Conservation (phyloP, 768 basidiomycete genomes). For the Rickenella mellea region DNA sequence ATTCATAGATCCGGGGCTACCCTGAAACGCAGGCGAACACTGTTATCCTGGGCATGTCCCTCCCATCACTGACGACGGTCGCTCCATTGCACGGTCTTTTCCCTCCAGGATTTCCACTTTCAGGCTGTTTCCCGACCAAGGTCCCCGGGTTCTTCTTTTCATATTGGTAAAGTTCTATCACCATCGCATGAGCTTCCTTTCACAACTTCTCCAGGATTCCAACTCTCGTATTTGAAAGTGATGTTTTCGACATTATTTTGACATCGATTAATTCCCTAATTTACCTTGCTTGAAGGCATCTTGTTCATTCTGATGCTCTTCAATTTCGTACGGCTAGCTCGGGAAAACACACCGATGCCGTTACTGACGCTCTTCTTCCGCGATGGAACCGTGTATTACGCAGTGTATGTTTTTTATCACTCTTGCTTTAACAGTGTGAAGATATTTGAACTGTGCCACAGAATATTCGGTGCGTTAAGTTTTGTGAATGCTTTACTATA, state of each 20-base stretch:
- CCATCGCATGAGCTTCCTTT: too few species aligned
- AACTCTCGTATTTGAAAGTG: background rate
- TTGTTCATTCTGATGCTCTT: background rate
- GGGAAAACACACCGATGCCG: background rate
- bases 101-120: background rate
- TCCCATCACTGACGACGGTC: background rate
- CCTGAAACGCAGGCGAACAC: conserved; percentile 1
- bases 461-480: too few species aligned
- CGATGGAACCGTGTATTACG: background rate
- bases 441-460: too few species aligned
- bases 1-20: too few species aligned
- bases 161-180: background rate
- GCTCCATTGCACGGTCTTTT: background rate
- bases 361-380: background rate
- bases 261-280: too few species aligned
- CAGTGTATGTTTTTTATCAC: background rate
- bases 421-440: too few species aligned
- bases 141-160: background rate
- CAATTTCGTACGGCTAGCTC: background rate
- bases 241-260: background rate
- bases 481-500: too few species aligned
- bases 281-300: background rate
- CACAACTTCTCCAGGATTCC: conserved; percentile 1
- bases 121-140: background rate
- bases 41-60: background rate